These are phyloP conservation scores for Rhodamnia argentea DNA, from an alignment of 345 rosid species.

Conservation along the genomic window DNA sequence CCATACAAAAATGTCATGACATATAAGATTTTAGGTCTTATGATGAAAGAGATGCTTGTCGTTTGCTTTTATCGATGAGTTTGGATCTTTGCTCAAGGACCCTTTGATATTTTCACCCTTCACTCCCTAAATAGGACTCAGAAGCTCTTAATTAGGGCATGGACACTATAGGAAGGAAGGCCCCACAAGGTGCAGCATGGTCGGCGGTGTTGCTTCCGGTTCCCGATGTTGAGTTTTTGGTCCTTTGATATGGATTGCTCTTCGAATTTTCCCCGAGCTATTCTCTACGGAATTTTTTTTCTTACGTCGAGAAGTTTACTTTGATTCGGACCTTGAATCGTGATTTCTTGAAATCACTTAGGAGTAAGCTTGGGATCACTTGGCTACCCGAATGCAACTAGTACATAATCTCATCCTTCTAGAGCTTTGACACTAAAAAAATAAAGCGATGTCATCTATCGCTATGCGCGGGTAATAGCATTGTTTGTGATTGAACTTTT, in stretches of 20 bases:
- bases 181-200: neutral
- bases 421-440: neutral
- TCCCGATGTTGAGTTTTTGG: neutral
- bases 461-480: neutral
- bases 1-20: neutral
- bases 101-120: too few relatives aligned
- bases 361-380: neutral
- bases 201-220: neutral
- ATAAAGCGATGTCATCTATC: neutral
- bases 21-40: neutral
- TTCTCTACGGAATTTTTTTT: neutral
- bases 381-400: neutral
- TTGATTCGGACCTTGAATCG: neutral
- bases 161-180: neutral
- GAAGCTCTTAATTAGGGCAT: neutral
- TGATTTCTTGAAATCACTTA: neutral
- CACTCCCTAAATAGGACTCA: neutral
- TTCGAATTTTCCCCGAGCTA: neutral
- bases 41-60: neutral
- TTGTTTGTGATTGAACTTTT: rapidly evolving
- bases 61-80: neutral
- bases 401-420: neutral
- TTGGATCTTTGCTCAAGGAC: neutral
- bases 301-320: neutral
- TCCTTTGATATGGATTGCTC: neutral